Base-by-base conservation (phyloP, 2,329 filamentous ascomycete genomes). In the Lasiodiplodia theobromae region DNA sequence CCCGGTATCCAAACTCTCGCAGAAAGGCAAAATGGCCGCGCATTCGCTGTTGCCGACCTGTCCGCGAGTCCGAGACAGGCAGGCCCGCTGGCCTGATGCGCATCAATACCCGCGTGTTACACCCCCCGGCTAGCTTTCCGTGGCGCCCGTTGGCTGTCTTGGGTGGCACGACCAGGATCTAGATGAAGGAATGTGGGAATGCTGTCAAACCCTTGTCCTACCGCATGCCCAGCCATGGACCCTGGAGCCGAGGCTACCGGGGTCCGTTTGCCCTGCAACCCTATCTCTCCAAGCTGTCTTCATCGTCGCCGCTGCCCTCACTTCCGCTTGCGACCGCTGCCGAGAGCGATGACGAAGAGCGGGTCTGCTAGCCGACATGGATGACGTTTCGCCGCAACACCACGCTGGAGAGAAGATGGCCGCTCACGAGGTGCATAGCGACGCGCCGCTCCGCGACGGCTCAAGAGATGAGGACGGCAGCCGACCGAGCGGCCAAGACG, bases 401-500 rank as follows among this genome's bases (percentile, higher is more conserved):
- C 57, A 40, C 58, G 40, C 58, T 11, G 58, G 40, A 34, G 58
- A 51, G 58, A 62, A 62, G 58, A 62, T 37, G 58, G 23, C 40
- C 40, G 57, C 40, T 23, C 38, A 62, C 38, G 57, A 62, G 57
- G 40, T 34, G 21, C 38, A 25, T 11, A 44, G 56, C 21, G 7
- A 37, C 21, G n/a, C 37, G 37, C 37, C 37, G 31, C 34, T 57
- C 31, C 57, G 57, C 6, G 38, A 31, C 56, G 37, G 16, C 56
- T 60, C 57, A 2, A 62, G 57, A 49, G 57, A 51, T 2, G 58
- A 23, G 31, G 57, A 47, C 18, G 31, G 38, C 58, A 47, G 11
- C 34, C 56, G 53, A 18, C 53, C 28, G 31, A 57, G 31, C n/a
- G 31, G 6, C 21, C n/a, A 21, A 51, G 18, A 49, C 7, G 58